Percentiles rank a stretch among this genome's conserved stretches.
These are phyloP conservation scores for Trichoderma gracile DNA, from an alignment of 2,329 filamentous ascomycete genomes.

Conservation along the genomic window DNA sequence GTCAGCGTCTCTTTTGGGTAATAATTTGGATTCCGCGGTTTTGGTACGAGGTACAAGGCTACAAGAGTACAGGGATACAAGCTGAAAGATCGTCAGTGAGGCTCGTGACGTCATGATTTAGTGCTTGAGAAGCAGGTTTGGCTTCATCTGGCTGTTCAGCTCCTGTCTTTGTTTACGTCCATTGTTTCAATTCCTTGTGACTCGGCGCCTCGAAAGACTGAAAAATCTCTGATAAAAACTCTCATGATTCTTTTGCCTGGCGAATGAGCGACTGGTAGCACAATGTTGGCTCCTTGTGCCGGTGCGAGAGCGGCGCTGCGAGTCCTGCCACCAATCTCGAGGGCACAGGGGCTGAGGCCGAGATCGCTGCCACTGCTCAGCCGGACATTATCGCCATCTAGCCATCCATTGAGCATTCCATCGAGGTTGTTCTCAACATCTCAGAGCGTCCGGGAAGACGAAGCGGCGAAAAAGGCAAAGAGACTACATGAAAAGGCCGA, in stretches of 20 bases:
- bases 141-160: too few relatives aligned
- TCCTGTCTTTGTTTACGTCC: not conserved
- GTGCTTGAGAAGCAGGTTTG: too few relatives aligned
- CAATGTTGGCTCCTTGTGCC: slow-evolving; percentile 15
- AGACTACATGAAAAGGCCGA: slow-evolving; percentile 30
- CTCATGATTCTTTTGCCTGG: not conserved
- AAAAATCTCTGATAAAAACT: not conserved
- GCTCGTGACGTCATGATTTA: slow-evolving; percentile 16
- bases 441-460: slow-evolving; percentile 26
- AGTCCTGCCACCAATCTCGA: not conserved
- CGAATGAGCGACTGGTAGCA: not conserved
- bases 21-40: too few relatives aligned
- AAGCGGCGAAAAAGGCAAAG: slow-evolving; percentile 18
- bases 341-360: not conserved
- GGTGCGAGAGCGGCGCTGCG: slow-evolving; percentile 16
- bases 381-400: not conserved
- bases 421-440: slow-evolving; percentile 24
- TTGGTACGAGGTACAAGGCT: too few relatives aligned
- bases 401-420: too few relatives aligned
- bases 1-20: not conserved
- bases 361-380: not conserved
- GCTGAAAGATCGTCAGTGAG: not conserved
- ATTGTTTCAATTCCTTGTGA: too few relatives aligned
- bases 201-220: not conserved
- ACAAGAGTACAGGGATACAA: too few relatives aligned